phyloP scores from a whole-genome alignment of 2,329 filamentous ascomycete genomes.

The Phyllosticta ampelicida region DNA sequence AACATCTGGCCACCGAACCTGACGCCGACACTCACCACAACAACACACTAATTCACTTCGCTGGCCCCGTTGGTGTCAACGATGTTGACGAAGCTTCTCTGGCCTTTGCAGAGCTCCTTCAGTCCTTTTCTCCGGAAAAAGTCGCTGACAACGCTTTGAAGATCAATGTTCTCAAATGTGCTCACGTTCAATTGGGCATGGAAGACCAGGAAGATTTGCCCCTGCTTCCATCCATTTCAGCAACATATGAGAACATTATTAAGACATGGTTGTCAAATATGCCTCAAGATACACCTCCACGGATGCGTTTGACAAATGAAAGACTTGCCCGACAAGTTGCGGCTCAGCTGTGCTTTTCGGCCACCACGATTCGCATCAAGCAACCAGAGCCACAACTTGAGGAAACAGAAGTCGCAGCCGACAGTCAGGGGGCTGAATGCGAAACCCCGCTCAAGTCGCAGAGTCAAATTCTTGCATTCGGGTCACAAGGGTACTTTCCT shows the following conservation, averaged over 20 bases:
- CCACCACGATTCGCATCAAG: constrained; percentile 13
- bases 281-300: constrained; percentile 16
- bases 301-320: constrained; percentile 22
- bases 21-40: background rate
- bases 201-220: constrained; percentile 3
- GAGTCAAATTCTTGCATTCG: constrained; percentile 6
- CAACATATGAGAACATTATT: constrained; percentile 23
- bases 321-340: constrained; percentile 24
- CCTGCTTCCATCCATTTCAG: constrained; percentile 14
- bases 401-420: background rate
- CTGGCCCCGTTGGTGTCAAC: constrained; percentile 14
- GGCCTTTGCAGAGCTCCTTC: constrained; percentile 16
- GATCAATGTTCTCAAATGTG: background rate
- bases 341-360: constrained; percentile 28
- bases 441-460: constrained; percentile 10
- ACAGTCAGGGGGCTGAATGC: background rate
- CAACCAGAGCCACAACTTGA: constrained; percentile 2
- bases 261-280: constrained; percentile 23
- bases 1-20: background rate
- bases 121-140: background rate
- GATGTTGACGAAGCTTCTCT: constrained; percentile 24
- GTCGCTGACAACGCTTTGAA: background rate
- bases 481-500: constrained; percentile 13
- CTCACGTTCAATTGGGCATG: background rate
- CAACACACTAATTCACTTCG: constrained; percentile 12